phyloP scores from a whole-genome alignment of 1,284 basidiomycete genomes.

The Moesziomyces parantarcticus region DNA sequence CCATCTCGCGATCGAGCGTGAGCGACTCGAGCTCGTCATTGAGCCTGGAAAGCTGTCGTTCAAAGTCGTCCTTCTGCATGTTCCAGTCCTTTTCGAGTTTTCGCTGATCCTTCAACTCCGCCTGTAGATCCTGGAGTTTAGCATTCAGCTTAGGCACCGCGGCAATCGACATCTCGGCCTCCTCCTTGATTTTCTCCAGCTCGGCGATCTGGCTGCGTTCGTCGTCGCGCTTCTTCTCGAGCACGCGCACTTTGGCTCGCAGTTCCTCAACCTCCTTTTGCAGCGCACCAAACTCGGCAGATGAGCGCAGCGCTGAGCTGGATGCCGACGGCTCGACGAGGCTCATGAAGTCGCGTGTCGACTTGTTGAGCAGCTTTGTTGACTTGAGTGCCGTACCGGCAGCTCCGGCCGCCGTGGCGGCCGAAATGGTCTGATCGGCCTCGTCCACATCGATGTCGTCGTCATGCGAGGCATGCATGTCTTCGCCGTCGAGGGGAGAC shows the following conservation, averaged over 20 bases:
- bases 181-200: conserved; percentile 83
- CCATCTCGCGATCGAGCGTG: conserved; percentile 95
- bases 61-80: conserved; percentile 48
- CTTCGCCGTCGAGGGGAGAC: not conserved
- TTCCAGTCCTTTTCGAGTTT: conserved; percentile 60
- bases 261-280: conserved; percentile 73
- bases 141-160: conserved; percentile 77
- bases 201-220: conserved; percentile 84
- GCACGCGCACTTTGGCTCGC: conserved; percentile 81
- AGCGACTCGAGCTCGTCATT: conserved; percentile 93
- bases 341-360: conserved; percentile 53
- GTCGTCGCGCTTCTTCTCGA: conserved; percentile 86
- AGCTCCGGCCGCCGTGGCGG: conserved; percentile 8
- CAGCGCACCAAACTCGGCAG: conserved; percentile 45
- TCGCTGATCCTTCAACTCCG: conserved; percentile 53
- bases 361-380: conserved; percentile 37
- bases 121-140: conserved; percentile 52
- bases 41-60: conserved; percentile 74
- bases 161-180: conserved; percentile 85
- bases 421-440: conserved; percentile 36
- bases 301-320: conserved; percentile 15
- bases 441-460: conserved; percentile 14
- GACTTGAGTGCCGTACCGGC: conserved; percentile 24
- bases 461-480: conserved; percentile 3
- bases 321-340: conserved; percentile 36